Evolutionary conservation across 2,329 filamentous ascomycete genomes (phyloP).

Genomic region (Phialemonium atrogriseum): DNA sequence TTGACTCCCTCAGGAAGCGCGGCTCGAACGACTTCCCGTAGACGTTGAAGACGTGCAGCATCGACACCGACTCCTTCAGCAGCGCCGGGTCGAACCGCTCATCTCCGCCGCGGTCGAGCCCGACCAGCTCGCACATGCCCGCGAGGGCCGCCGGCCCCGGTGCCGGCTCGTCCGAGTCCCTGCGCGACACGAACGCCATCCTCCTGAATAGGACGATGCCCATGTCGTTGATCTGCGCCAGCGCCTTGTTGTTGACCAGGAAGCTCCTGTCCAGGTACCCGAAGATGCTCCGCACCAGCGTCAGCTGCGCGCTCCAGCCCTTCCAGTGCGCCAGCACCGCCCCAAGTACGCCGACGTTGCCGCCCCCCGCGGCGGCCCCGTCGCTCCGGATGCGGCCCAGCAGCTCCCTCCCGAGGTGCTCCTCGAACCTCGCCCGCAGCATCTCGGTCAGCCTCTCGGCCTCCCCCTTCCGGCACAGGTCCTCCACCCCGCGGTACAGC

Average conservation of each 20-base stretch:
- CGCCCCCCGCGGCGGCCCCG: constrained; percentile 31
- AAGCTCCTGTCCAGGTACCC: constrained; percentile 91
- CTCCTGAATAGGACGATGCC: constrained; percentile 67
- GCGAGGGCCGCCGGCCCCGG: constrained; percentile 29
- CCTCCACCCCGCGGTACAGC: constrained; percentile 84
- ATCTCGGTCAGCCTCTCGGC: constrained; percentile 59
- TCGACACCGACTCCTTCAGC: constrained; percentile 68
- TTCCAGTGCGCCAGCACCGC: constrained; percentile 55
- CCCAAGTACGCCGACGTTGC: constrained; percentile 56
- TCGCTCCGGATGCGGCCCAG: constrained; percentile 39
- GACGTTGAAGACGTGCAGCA: constrained; percentile 77
- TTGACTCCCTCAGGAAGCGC: constrained; percentile 59
- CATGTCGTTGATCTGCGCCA: constrained; percentile 71
- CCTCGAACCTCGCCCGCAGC: constrained; percentile 58
- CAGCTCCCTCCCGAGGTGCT: constrained; percentile 53
- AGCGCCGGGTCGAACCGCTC: constrained; percentile 51
- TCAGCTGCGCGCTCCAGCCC: constrained; percentile 69
- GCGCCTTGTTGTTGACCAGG: constrained; percentile 63
- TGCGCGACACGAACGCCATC: constrained; percentile 36
- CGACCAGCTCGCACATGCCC: constrained; percentile 70
- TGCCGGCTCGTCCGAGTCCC: constrained; percentile 10
- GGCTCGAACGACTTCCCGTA: constrained; percentile 78
- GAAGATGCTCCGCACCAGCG: constrained; percentile 77
- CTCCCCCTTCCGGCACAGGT: constrained; percentile 73
- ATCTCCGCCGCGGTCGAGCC: constrained; percentile 57